Percentiles rank a stretch among this genome's conserved stretches.
phyloP scores from a whole-genome alignment of 495 filamentous ascomycete species.

The Hypomontagnella monticulosa region DNA sequence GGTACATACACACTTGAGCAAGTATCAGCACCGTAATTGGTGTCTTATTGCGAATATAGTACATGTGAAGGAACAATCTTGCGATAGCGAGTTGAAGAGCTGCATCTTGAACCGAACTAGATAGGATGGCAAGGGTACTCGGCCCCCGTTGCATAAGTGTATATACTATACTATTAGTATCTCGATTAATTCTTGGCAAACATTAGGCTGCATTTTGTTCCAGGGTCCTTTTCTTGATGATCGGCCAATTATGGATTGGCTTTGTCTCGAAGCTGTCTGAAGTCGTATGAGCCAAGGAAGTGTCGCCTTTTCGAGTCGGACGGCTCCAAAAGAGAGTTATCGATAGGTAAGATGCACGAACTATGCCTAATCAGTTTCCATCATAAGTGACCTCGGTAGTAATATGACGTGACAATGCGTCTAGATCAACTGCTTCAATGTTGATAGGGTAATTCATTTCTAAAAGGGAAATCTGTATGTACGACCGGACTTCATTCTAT shows the following conservation, averaged over 20 bases:
- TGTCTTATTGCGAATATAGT: too few species aligned
- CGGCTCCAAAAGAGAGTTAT: background rate
- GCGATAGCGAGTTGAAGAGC: background rate
- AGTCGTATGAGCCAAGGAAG: constrained; percentile 13
- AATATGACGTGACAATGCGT: too few species aligned
- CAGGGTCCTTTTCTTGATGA: constrained; percentile 7
- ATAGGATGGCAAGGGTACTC: background rate
- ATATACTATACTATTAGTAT: constrained; percentile 11
- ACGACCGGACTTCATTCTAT: too few species aligned
- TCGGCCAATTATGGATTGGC: constrained; percentile 18
- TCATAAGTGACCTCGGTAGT: too few species aligned
- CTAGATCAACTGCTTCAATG: too few species aligned
- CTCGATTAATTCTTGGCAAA: constrained; percentile 33
- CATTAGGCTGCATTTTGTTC: constrained; percentile 21
- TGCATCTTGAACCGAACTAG: background rate
- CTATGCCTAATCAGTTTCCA: background rate
- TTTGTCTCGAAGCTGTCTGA: constrained; percentile 25
- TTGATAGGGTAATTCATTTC: too few species aligned
- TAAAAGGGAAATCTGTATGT: too few species aligned
- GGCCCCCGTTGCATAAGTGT: background rate
- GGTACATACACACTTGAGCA: too few species aligned
- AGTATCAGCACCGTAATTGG: too few species aligned
- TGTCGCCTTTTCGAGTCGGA: background rate
- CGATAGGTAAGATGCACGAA: background rate
- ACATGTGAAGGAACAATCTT: too few species aligned